Evolutionary conservation across 1,139 yeast species (phyloP).

Genomic region (Pichia norvegensis): DNA sequence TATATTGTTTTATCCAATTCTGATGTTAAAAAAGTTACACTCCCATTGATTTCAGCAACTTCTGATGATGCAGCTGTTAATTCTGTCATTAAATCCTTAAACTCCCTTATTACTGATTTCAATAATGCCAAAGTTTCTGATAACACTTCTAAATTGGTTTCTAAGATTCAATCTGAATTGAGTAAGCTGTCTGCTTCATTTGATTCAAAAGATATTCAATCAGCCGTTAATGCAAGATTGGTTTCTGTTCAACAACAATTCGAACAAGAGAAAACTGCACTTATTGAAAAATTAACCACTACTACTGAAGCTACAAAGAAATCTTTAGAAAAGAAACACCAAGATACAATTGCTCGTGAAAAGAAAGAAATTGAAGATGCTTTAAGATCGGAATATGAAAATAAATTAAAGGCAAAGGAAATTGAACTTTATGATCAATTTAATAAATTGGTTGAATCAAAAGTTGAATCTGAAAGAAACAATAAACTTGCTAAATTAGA

Average conservation of each 20-base stretch:
- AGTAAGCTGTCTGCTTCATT: constrained; percentile 25
- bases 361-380: constrained; percentile 61
- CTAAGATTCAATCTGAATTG: constrained; percentile 35
- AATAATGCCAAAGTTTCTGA: constrained; percentile 23
- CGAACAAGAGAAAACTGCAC: constrained; percentile 46
- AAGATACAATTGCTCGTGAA: constrained; percentile 54
- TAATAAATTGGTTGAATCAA: constrained; percentile 52
- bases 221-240: constrained; percentile 38
- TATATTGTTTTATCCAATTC: constrained; percentile 13
- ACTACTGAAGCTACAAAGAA: constrained; percentile 49
- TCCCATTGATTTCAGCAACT: constrained; percentile 27
- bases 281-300: constrained; percentile 41
- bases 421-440: constrained; percentile 67
- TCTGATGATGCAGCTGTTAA: constrained; percentile 29
- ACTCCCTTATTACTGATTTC: constrained; percentile 28
- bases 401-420: constrained; percentile 65
- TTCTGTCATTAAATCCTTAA: constrained; percentile 29
- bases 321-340: constrained; percentile 56
- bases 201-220: constrained; percentile 47
- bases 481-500: constrained; percentile 69
- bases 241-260: constrained; percentile 37
- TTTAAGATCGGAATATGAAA: constrained; percentile 68
- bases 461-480: constrained; percentile 72
- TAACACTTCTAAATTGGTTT: constrained; percentile 39
- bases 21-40: constrained; percentile 8